Percentiles rank a stretch among this genome's conserved stretches.
phyloP scores from a whole-genome alignment of 1,139 yeast species.

The Suhomyces maxii region DNA sequence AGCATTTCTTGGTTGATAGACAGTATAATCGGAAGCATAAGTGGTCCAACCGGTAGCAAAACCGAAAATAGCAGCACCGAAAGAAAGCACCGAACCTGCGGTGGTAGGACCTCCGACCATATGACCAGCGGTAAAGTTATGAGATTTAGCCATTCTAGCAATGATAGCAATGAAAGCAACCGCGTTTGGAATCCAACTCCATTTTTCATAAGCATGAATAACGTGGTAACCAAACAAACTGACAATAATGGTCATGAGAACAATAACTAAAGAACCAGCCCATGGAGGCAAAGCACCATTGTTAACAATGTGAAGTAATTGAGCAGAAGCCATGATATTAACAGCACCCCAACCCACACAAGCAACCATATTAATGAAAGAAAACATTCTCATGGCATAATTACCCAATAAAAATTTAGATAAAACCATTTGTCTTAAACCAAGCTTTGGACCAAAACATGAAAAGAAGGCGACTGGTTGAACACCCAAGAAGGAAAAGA shows the following conservation, averaged over 20 bases:
- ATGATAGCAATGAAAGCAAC: constrained; percentile 74
- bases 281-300: constrained; percentile 75
- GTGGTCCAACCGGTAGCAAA: constrained; percentile 96
- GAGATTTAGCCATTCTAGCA: constrained; percentile 69
- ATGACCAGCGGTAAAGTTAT: constrained; percentile 52
- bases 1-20: constrained; percentile 70
- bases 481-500: constrained; percentile 73
- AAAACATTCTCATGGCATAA: constrained; percentile 71
- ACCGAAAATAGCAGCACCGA: constrained; percentile 84
- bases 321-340: constrained; percentile 88
- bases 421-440: constrained; percentile 85
- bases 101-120: constrained; percentile 55
- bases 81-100: constrained; percentile 78
- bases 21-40: constrained; percentile 89
- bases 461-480: constrained; percentile 82
- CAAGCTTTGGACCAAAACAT: constrained; percentile 78
- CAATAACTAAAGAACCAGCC: constrained; percentile 83
- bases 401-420: constrained; percentile 80
- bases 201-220: constrained; percentile 80
- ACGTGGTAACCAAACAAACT: constrained; percentile 86
- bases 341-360: constrained; percentile 97
- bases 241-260: constrained; percentile 66
- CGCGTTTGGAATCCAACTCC: constrained; percentile 84
- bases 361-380: constrained; percentile 75
- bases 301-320: constrained; percentile 75